These are phyloP conservation scores for Lentinus tigrinus DNA, from an alignment of 768 basidiomycete species.

Conservation along the genomic window DNA sequence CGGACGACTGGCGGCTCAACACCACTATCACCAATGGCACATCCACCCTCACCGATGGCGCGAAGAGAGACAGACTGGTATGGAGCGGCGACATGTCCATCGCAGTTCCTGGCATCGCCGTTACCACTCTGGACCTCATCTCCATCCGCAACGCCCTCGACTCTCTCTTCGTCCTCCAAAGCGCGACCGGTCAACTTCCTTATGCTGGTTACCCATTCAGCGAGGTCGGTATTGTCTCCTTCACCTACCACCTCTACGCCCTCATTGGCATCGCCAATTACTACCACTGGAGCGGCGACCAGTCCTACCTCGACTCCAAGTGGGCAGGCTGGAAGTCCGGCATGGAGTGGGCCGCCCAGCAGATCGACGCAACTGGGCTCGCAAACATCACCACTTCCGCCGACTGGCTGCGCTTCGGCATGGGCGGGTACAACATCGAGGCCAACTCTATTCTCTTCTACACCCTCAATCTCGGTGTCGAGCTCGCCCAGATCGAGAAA, in stretches of 20 bases:
- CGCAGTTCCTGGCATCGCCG: slow-evolving; percentile 15
- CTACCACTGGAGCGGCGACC: slow-evolving; percentile 18
- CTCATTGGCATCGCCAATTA: slow-evolving; percentile 17
- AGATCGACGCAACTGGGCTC: slow-evolving; percentile 14
- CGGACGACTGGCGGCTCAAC: slow-evolving; percentile 10
- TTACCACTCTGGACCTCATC: slow-evolving; percentile 14
- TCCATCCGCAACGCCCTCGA: slow-evolving; percentile 14
- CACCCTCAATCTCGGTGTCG: slow-evolving; percentile 11
- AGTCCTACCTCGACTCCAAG: slow-evolving; percentile 10
- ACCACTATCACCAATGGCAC: slow-evolving; percentile 17
- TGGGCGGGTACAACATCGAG: slow-evolving; percentile 20
- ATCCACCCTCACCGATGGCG: slow-evolving; percentile 14
- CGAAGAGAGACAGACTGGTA: slow-evolving; percentile 16
- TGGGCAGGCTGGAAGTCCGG: slow-evolving; percentile 13
- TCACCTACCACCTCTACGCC: slow-evolving; percentile 18
- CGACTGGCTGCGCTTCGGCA: slow-evolving; percentile 19
- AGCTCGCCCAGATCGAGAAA: slow-evolving; percentile 5
- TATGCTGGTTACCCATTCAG: slow-evolving; percentile 16
- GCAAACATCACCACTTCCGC: slow-evolving; percentile 13
- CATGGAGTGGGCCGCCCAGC: slow-evolving; percentile 11
- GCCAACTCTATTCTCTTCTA: slow-evolving; percentile 18
- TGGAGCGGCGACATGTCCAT: slow-evolving; percentile 20
- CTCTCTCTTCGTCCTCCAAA: slow-evolving; percentile 13
- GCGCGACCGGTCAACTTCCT: slow-evolving; percentile 2
- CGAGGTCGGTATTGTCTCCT: slow-evolving; percentile 7